phyloP scores from a whole-genome alignment of 176 grass and related monocot genomes.

The Calamus simplicifolius region DNA sequence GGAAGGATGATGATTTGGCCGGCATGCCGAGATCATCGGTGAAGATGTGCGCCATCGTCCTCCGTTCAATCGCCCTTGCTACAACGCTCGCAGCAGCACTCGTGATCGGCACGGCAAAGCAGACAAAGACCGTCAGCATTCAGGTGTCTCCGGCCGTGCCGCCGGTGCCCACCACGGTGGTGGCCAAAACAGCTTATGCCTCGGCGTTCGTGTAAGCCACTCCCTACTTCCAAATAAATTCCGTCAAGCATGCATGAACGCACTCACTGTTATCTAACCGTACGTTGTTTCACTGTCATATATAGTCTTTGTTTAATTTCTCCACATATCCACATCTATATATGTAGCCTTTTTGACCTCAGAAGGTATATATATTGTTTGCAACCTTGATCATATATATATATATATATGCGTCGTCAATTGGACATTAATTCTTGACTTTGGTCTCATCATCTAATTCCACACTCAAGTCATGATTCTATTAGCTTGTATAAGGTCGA shows the following conservation, averaged over 20 bases:
- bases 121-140: constrained; percentile 25
- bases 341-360: no score
- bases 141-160: constrained; percentile 31
- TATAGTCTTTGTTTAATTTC: no score
- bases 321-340: no score
- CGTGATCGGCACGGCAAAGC: constrained; percentile 49
- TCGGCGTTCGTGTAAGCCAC: constrained; percentile 62
- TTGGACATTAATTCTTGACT: no score
- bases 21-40: background rate
- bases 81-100: constrained; percentile 46
- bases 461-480: no score
- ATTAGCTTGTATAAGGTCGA: no score
- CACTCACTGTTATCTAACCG: no score
- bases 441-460: no score
- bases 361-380: no score
- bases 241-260: background rate
- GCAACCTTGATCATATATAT: no score
- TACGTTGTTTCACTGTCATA: no score
- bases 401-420: no score
- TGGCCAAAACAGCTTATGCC: constrained; percentile 56
- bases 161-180: constrained; percentile 35
- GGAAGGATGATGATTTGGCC: background rate
- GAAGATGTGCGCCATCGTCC: constrained; percentile 19
- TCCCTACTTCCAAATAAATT: background rate
- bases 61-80: constrained; percentile 38